These are phyloP conservation scores for Oenanthe javanica DNA, from an alignment of 140 eudicot species.

Conservation along the genomic window DNA sequence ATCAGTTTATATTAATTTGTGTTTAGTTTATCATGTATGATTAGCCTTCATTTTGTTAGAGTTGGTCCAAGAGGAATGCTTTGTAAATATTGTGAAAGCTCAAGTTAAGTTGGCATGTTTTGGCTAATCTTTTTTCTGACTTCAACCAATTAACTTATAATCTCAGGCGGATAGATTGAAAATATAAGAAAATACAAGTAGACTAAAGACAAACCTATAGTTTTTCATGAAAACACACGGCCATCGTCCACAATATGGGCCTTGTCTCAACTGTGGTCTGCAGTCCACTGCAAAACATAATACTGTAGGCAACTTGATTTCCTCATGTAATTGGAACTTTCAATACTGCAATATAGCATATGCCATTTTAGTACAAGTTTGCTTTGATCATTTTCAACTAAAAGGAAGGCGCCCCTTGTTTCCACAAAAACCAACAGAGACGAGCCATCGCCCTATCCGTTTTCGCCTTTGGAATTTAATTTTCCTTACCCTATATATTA, in stretches of 20 bases:
- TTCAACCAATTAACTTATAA: neutral
- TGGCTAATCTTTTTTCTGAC: neutral
- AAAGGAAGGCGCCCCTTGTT: neutral
- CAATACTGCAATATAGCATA: no score
- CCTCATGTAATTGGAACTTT: no score
- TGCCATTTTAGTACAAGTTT: neutral
- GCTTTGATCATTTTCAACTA: neutral
- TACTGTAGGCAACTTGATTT: neutral
- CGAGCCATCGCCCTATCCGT: neutral
- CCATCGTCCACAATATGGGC: constrained; percentile 1
- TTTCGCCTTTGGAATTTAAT: neutral
- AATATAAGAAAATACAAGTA: neutral
- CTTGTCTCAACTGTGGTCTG: neutral
- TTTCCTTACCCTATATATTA: neutral
- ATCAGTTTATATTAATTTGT: neutral
- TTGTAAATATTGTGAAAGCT: neutral
- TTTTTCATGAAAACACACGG: neutral
- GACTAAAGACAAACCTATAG: neutral
- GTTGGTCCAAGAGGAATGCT: neutral
- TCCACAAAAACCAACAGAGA: neutral
- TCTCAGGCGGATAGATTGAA: neutral
- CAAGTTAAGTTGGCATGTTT: no score
- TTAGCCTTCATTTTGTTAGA: neutral
- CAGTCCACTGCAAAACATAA: neutral
- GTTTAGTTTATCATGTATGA: neutral